Evolutionary conservation across 2,329 filamentous ascomycete genomes (phyloP).

Genomic region (Zymoseptoria crescenta): DNA sequence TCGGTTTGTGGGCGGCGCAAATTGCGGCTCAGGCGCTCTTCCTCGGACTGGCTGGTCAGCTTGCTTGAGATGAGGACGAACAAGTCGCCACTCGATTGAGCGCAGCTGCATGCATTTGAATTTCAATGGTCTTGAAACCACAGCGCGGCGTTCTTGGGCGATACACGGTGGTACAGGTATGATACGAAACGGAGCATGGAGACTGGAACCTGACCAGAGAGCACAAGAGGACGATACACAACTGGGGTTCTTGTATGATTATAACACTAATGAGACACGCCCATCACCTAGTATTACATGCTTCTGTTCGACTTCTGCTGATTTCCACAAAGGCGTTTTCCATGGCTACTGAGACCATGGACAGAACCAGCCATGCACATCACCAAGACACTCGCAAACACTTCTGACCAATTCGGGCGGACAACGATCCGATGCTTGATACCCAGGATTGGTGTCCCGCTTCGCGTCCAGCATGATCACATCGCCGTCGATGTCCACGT

Average conservation of each 20-base stretch:
- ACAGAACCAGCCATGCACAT: neutral
- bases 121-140: neutral
- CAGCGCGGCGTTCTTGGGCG: slow-evolving; percentile 4
- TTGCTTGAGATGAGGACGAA: slow-evolving; percentile 37
- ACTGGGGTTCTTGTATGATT: neutral
- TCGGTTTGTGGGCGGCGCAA: slow-evolving; percentile 91
- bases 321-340: neutral
- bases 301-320: neutral
- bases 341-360: neutral
- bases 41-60: slow-evolving; percentile 85
- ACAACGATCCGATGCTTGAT: neutral
- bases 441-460: neutral
- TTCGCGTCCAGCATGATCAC: neutral
- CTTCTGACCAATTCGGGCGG: neutral
- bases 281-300: neutral
- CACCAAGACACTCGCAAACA: neutral
- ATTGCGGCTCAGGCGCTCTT: slow-evolving; percentile 89
- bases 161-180: neutral
- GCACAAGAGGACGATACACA: neutral
- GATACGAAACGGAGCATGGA: neutral
- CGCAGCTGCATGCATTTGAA: neutral
- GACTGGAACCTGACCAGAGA: neutral
- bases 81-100: neutral
- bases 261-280: neutral
- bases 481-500: neutral